Conservation (phyloP, 441 rosid species). For the Hypseocharis bilobata region DNA sequence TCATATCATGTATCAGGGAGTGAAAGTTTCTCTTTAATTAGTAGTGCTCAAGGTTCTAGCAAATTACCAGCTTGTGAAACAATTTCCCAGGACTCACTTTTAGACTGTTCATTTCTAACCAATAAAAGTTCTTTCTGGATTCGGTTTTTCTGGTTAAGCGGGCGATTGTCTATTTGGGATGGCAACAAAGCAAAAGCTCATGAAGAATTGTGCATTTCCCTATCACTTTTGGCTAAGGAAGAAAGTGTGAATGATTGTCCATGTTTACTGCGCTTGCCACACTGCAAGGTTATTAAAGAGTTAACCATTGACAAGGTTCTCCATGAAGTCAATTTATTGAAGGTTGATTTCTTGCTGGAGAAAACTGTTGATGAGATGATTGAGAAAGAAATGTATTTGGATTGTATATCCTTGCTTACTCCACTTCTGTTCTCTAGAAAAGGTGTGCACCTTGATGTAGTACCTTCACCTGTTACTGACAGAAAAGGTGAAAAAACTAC, state of each 20-base stretch:
- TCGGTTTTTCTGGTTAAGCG: conserved; percentile 90
- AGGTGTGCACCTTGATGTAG: conserved; percentile 35
- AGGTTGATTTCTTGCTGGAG: conserved; percentile 69
- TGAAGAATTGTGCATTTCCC: conserved; percentile 54
- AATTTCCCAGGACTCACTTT: conserved; percentile 22
- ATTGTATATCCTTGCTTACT: conserved; percentile 62
- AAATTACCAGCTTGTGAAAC: conserved; percentile 23
- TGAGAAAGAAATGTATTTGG: conserved; percentile 63
- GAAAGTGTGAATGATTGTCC: conserved; percentile 32
- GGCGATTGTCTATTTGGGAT: conserved; percentile 67
- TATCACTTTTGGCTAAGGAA: conserved; percentile 54
- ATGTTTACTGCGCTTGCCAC: conserved; percentile 44
- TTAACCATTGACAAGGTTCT: conserved; percentile 52
- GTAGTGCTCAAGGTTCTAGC: conserved; percentile 33
- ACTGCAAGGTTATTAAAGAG: conserved; percentile 60
- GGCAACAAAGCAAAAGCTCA: conserved; percentile 73
- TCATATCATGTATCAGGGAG: conserved; percentile 28
- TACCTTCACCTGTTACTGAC: conserved; percentile 35
- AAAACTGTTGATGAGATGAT: conserved; percentile 59
- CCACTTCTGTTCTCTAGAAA: conserved; percentile 65
- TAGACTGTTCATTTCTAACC: conserved; percentile 27
- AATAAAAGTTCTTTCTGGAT: conserved; percentile 62
- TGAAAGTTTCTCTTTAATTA: conserved; percentile 30
- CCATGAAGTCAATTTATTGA: conserved; percentile 67
- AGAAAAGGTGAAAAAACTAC: conserved; percentile 35